Base-by-base conservation (phyloP, 1,284 basidiomycete genomes). In the Ustilago nuda region DNA sequence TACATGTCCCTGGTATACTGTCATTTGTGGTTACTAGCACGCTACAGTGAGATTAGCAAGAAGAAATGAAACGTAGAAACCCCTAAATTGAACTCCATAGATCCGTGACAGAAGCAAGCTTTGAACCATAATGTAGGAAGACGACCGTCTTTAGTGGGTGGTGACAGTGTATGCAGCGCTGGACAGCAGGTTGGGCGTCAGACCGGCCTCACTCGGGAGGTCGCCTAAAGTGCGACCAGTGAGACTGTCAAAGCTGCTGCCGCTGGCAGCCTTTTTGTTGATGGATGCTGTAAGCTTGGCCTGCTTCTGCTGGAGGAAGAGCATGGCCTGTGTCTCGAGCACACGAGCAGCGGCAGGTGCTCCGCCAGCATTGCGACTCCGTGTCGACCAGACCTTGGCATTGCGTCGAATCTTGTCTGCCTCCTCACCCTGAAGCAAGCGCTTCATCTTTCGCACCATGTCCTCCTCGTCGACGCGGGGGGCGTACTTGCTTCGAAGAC, bases 361-460 rank as follows among this genome's bases (percentile, higher is more conserved):
- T n/a, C 79, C 79, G 45, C 79, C 79, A 8, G 77, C 79, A 23
- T 75, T 76, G 17, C 62, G 56, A 23, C 71, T 70, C 17, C 71
- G 65, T 17, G 72, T 54, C 15, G 71, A 69, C 79, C 79, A 81
- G 11, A 68, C 61, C 39, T 69, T 67, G n/a, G 77, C 65, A 19
- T 69, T 69, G 37, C 65, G 57, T 27, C 67, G 66, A 52, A 79
- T 77, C 30, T 50, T 61, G 15, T 64, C 60, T 11, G 69, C 59
- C 53, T 81, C 72, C 41, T 62, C 62, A 32, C 66, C 62, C 7
- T 52, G 51, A 6, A 81, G 62, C 32, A 81, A 30, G 27, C 56
- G 54, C 43, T 55, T 62, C 46, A 81, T 72, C 63, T 76, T 81
- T 6, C 58, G 46, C 27, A 72, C 61, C 30, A 81, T 67, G 54